These are phyloP conservation scores for Colletotrichum liriopes DNA, from an alignment of 2,329 filamentous ascomycete genomes.

Conservation along the genomic window DNA sequence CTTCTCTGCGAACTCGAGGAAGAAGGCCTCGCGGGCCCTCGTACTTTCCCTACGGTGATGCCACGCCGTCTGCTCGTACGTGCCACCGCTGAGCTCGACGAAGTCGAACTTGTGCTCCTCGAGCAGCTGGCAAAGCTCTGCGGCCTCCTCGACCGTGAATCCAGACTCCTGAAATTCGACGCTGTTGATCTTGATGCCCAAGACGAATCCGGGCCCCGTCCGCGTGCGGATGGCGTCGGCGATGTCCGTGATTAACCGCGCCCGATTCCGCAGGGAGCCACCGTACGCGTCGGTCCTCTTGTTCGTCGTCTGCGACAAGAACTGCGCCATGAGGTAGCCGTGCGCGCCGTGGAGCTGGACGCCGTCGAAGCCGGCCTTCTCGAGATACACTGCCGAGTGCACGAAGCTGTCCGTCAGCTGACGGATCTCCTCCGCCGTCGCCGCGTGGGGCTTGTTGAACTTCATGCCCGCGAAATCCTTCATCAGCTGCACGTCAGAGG, in stretches of 20 bases:
- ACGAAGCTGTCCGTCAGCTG: constrained; percentile 72
- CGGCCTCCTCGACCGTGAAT: constrained; percentile 65
- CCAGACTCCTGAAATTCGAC: constrained; percentile 65
- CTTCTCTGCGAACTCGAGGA: constrained; percentile 71
- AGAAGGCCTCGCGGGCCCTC: constrained; percentile 70
- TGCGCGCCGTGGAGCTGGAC: constrained; percentile 55
- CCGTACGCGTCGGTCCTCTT: constrained; percentile 66
- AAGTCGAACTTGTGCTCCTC: constrained; percentile 67
- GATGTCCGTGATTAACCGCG: constrained; percentile 62
- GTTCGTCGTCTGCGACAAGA: constrained; percentile 64
- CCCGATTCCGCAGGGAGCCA: constrained; percentile 58
- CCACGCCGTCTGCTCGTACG: constrained; percentile 69
- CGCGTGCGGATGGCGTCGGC: constrained; percentile 50
- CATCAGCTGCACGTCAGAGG: constrained; percentile 20
- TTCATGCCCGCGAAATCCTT: constrained; percentile 44
- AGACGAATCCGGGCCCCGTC: constrained; percentile 54
- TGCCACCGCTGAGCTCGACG: constrained; percentile 73
- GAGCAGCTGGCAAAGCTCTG: constrained; percentile 61
- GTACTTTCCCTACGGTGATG: constrained; percentile 67
- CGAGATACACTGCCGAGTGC: constrained; percentile 72
- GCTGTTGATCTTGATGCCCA: constrained; percentile 71
- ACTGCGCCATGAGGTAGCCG: constrained; percentile 61
- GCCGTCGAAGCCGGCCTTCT: constrained; percentile 73
- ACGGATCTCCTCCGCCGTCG: constrained; percentile 67
- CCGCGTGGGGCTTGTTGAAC: constrained; percentile 66